A percentile compares a stretch with the other conserved stretches of the same genome.
Evolutionary conservation across 768 basidiomycete genomes (phyloP).

Genomic region (Albatrellus ellisii): DNA sequence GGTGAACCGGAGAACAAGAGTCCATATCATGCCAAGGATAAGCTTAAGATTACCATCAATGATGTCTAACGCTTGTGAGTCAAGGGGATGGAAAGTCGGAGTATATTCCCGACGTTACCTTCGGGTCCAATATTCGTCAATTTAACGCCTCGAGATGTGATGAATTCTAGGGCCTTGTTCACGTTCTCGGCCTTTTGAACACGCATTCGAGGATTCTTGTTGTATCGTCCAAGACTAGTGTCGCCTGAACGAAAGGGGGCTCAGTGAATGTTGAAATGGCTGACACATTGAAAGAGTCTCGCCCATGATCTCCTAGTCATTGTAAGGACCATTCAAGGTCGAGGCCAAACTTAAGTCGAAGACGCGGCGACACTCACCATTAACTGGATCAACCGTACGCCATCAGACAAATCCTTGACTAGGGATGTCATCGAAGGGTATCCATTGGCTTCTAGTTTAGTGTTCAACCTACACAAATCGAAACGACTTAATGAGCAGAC

Average conservation of each 20-base stretch:
- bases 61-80: constrained; percentile 49
- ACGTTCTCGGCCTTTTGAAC: constrained; percentile 99
- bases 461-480: constrained; percentile 64
- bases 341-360: not conserved
- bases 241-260: constrained; percentile 42
- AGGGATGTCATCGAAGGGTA: constrained; percentile 85
- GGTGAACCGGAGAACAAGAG: constrained; percentile 90
- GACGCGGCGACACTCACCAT: constrained; percentile 39
- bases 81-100: not conserved
- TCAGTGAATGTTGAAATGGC: constrained; percentile 1
- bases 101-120: constrained; percentile 30
- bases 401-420: constrained; percentile 85
- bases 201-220: constrained; percentile 78
- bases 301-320: constrained; percentile 90
- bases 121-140: constrained; percentile 97
- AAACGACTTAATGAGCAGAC: constrained; percentile 6
- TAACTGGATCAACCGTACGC: constrained; percentile 89
- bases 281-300: constrained; percentile 13
- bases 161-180: constrained; percentile 92
- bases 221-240: constrained; percentile 88
- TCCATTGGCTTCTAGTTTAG: constrained; percentile 77
- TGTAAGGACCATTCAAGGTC: not conserved
- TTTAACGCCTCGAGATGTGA: constrained; percentile 86
- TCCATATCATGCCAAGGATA: constrained; percentile 99
- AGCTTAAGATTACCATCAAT: constrained; percentile 98